Evolutionary conservation across 768 basidiomycete species (phyloP), one percentile per base, ranked within the genome.

Genomic region (Tremella fuciformis): DNA sequence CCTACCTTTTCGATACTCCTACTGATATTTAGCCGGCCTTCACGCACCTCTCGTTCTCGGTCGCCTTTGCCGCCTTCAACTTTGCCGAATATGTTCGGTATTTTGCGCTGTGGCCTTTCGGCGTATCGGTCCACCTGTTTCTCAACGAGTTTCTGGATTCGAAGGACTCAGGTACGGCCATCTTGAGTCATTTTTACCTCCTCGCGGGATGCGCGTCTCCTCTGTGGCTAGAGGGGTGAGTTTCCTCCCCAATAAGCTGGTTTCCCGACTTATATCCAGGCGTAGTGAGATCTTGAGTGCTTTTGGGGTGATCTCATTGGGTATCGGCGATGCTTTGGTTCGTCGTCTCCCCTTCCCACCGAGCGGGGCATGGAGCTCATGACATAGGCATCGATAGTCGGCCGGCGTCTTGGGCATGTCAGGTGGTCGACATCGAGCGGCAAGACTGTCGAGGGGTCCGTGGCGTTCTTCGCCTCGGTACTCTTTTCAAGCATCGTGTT

Each of bases 51-150:
- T 86, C 92, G 8, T 96, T 99, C 80, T 93, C 89, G 67, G 87
- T 85, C 18, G 94, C 94, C 1, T 98, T 99, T 77, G 87, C 96
- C 8, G 77, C 91, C 64, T 98, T 99, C 80, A 89, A 86, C 21
- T 97, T 99, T 75, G 86, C 89, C 57, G 96, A 99, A 79, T 98
- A 97, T 80, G 84, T 97, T 63, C 89, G 96, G 58, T 99, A 97
- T 78, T 99, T 98, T 78, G 96, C 96, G 38, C 84, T 99, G 50
- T 97, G 96, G 79, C 96, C 96, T 2, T 89, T 97, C 67, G 91
- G 92, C 13, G 93, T 89, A 9, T 81, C 85, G 11, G 85, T 99
- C 18, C 96, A 99, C 78, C 79, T 97, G 55, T 99, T 99, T 78
- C 86, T 99, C 85, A 89, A 88, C 79, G 96, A 99, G 75, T 99